These are phyloP conservation scores for Thelonectria rubi DNA, from an alignment of 2,329 filamentous ascomycete genomes.

Conservation along the genomic window DNA sequence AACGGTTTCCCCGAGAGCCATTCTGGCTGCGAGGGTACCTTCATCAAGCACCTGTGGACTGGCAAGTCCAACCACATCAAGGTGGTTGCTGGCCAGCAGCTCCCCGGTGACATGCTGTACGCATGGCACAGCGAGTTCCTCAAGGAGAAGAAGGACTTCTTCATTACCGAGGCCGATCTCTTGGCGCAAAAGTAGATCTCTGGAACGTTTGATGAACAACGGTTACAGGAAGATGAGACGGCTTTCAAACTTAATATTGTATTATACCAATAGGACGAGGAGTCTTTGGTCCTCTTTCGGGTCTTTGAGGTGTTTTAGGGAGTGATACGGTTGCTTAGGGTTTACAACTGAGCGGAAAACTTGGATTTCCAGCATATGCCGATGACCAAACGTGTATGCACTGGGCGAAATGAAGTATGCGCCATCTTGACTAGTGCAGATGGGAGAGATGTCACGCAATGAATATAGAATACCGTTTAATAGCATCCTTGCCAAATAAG, in stretches of 20 bases:
- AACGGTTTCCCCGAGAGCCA: constrained; percentile 54
- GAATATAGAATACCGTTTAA: constrained; percentile 18
- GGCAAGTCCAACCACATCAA: constrained; percentile 53
- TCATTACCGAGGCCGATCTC: constrained; percentile 48
- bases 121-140: constrained; percentile 50
- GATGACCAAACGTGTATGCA: constrained; percentile 25
- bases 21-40: constrained; percentile 51
- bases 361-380: constrained; percentile 34
- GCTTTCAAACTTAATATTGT: constrained; percentile 41
- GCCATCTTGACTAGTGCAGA: constrained; percentile 33
- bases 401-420: constrained; percentile 31
- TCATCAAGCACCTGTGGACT: constrained; percentile 56
- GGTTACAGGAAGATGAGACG: constrained; percentile 31
- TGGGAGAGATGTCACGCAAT: constrained; percentile 23
- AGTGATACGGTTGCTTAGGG: constrained; percentile 37
- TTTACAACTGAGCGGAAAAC: constrained; percentile 31
- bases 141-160: constrained; percentile 47
- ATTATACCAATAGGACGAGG: constrained; percentile 34
- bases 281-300: constrained; percentile 22
- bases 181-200: constrained; percentile 32
- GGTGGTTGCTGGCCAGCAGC: constrained; percentile 49
- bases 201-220: constrained; percentile 37
- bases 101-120: constrained; percentile 49
- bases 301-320: constrained; percentile 35
- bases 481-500: constrained; percentile 9